Percentiles rank a stretch among this genome's conserved stretches.
Conservation (phyloP, 257 asterid genomes). For the Lithospermum erythrorhizon region DNA sequence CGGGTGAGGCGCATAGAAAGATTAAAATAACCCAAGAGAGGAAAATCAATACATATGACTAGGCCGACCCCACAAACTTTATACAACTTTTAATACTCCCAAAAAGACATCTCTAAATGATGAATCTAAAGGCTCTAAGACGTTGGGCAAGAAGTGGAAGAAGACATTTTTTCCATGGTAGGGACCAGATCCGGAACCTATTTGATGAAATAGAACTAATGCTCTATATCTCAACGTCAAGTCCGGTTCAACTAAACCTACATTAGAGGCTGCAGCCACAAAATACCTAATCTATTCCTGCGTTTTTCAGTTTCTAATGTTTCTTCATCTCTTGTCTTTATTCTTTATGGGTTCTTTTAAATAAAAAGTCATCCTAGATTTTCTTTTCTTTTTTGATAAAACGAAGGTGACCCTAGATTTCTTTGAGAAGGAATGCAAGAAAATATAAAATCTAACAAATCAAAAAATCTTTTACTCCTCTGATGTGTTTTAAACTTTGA, state of each 20-base stretch:
- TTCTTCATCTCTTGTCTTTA: too few species aligned
- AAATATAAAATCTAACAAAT: too few species aligned
- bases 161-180: background rate
- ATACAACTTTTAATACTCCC: background rate
- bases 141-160: background rate
- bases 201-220: background rate
- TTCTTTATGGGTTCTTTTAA: too few species aligned
- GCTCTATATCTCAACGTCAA: background rate
- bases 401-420: too few species aligned
- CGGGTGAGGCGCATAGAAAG: too few species aligned
- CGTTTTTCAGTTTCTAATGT: too few species aligned
- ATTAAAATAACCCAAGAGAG: background rate
- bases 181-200: slow-evolving; percentile 5
- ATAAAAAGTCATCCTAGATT: too few species aligned
- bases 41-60: background rate
- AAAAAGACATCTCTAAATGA: background rate
- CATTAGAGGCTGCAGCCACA: background rate
- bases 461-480: too few species aligned
- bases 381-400: too few species aligned
- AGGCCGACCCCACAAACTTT: background rate
- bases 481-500: too few species aligned
- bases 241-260: background rate
- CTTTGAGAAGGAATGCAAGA: too few species aligned
- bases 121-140: background rate
- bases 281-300: background rate